Conservation (phyloP, 257 asterid species). For the Solanum paucissectum region DNA sequence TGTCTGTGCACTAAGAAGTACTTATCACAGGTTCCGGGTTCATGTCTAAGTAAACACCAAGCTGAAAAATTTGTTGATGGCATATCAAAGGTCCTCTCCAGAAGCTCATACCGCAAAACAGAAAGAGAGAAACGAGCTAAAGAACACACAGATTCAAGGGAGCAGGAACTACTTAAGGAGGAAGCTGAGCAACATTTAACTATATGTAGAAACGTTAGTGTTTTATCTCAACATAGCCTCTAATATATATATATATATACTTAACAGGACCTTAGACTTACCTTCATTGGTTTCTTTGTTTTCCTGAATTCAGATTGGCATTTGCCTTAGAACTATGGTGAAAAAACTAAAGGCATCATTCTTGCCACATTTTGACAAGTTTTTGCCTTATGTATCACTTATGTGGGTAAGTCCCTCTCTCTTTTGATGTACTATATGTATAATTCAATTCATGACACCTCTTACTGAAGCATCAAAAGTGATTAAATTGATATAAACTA, state of each 20-base stretch:
- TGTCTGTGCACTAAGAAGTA: background rate
- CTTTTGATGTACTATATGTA: background rate
- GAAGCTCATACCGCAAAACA: background rate
- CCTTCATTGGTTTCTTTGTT: background rate
- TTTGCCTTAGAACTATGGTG: background rate
- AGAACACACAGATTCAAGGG: background rate
- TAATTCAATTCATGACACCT: background rate
- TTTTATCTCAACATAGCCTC: background rate
- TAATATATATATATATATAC: background rate
- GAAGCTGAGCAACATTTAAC: background rate
- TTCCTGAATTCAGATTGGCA: background rate
- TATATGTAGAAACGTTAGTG: background rate
- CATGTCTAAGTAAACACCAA: background rate
- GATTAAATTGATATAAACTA: background rate
- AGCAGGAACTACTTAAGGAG: background rate
- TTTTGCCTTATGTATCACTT: background rate
- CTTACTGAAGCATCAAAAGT: background rate
- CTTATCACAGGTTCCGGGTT: background rate
- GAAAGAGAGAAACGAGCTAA: background rate
- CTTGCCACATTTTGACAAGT: background rate
- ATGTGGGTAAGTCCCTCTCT: background rate
- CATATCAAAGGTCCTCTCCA: background rate
- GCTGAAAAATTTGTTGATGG: background rate
- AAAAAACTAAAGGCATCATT: background rate
- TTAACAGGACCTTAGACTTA: background rate